Evolutionary conservation across 2,329 filamentous ascomycete species (phyloP).

Genomic region (Aureobasidium uvarum): DNA sequence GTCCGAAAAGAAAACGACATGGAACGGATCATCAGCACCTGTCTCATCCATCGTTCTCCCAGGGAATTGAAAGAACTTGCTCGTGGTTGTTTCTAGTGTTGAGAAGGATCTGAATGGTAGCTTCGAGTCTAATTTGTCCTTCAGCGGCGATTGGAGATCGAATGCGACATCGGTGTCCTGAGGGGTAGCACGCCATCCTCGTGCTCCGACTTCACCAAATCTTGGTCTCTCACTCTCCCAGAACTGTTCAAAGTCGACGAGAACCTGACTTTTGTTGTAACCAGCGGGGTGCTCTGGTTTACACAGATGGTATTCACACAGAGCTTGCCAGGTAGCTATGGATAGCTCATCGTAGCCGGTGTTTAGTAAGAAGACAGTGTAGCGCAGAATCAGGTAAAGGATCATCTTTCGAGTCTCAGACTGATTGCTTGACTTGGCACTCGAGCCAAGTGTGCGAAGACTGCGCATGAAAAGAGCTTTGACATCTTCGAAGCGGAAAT

Average conservation of each 20-base stretch:
- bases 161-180: conserved; percentile 30
- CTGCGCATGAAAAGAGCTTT: conserved; percentile 60
- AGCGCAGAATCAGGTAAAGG: conserved; percentile 69
- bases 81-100: conserved; percentile 54
- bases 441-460: conserved; percentile 39
- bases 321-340: conserved; percentile 76
- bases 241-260: conserved; percentile 62
- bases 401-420: conserved; percentile 45
- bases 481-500: conserved; percentile 67
- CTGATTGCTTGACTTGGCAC: background rate
- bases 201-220: conserved; percentile 69
- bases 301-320: conserved; percentile 70
- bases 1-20: conserved; percentile 77
- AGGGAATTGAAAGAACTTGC: conserved; percentile 56
- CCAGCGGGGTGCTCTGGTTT: conserved; percentile 43
- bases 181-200: conserved; percentile 65
- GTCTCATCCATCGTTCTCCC: conserved; percentile 73
- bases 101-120: conserved; percentile 49
- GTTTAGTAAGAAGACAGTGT: conserved; percentile 72
- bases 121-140: conserved; percentile 26
- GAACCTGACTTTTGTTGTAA: conserved; percentile 25
- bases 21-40: conserved; percentile 65
- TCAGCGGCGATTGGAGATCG: background rate
- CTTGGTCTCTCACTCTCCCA: conserved; percentile 84
- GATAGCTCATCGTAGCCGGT: conserved; percentile 76